Evolutionary conservation across 2,329 filamentous ascomycete genomes (phyloP).

Genomic region (Amphichorda felina): DNA sequence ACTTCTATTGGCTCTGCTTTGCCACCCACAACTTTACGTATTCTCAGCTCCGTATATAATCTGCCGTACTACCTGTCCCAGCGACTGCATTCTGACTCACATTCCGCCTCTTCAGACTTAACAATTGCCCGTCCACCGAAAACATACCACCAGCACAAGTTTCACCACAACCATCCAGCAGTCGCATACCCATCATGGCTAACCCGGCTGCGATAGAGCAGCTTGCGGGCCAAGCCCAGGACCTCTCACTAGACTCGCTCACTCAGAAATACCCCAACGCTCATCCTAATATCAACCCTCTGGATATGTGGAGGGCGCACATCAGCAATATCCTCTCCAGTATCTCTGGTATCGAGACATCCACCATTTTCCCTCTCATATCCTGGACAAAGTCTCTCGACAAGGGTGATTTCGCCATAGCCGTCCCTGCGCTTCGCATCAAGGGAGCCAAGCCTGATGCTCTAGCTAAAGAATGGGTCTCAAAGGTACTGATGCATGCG

Average conservation of each 20-base stretch:
- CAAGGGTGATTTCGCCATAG: slow-evolving; percentile 70
- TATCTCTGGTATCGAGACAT: slow-evolving; percentile 57
- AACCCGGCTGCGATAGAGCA: slow-evolving; percentile 4
- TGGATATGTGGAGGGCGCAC: slow-evolving; percentile 71
- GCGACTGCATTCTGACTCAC: no score
- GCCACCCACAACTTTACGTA: no score
- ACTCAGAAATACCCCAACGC: slow-evolving; percentile 34
- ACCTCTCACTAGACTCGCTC: slow-evolving; percentile 7
- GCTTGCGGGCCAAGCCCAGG: slow-evolving; percentile 7
- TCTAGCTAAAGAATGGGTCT: slow-evolving; percentile 48
- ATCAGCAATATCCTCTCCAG: slow-evolving; percentile 56
- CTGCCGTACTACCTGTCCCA: no score
- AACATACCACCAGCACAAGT: no score
- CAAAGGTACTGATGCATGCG: slow-evolving; percentile 37
- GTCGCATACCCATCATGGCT: slow-evolving; percentile 2
- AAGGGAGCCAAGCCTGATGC: slow-evolving; percentile 57
- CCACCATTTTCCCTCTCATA: slow-evolving; percentile 62
- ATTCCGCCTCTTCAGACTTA: no score
- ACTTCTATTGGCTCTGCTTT: no score
- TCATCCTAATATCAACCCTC: slow-evolving; percentile 59
- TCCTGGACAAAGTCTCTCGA: slow-evolving; percentile 71
- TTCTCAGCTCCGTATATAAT: no score
- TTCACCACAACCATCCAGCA: no score
- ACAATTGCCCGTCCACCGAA: no score
- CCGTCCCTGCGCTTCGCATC: slow-evolving; percentile 67